Base-by-base conservation (phyloP, 2,329 filamentous ascomycete species). In the Graphium sp. region DNA sequence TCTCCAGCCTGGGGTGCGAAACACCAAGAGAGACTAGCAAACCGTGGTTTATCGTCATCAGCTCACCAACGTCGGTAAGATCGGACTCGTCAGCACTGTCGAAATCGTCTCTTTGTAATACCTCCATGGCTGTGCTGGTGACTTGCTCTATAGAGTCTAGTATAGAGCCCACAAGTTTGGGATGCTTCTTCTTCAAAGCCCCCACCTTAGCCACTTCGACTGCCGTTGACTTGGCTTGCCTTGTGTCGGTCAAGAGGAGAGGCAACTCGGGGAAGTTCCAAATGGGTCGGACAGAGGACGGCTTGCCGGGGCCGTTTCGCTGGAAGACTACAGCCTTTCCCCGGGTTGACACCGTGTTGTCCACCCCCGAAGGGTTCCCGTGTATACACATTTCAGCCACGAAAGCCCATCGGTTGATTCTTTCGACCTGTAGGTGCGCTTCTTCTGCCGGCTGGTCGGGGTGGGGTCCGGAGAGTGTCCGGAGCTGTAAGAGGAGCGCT, bases 401-500 rank as follows among this genome's bases (percentile, higher is more conserved):
- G 50, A 94, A 95, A 0, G 89, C 85, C 89, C 91, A 98, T 35
- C 80, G 70, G 52, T 98, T 98, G 55, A 98, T 94, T 37, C 87
- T 74, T 55, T 95, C 85, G 18, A 95, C 67, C 48, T 98, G 87
- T 24, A 84, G 54, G 34, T 80, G 74, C n/a, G 82, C 82, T 54
- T 98, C 89, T 31, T 83, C 74, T 1, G 73, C 55, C 4, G 84
- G 82, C 50, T 95, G 87, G 42, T 95, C 87, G 1, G 81, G 80
- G 46, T 95, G 87, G 2, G 89, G 89, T 0, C 84, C 84, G 2
- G 83, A 78, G 5, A 98, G 62, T 3, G 85, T 82, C 29, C 85
- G 77, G 37, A 91, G 77, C 50, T 95, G 89, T 31, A 91, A 60
- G 9, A 95, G 66, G 11, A 98, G 64, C 2, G 87, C 84, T 1